phyloP scores from a whole-genome alignment of 352 stramenopile species.

The Phytophthora hibernalis region DNA sequence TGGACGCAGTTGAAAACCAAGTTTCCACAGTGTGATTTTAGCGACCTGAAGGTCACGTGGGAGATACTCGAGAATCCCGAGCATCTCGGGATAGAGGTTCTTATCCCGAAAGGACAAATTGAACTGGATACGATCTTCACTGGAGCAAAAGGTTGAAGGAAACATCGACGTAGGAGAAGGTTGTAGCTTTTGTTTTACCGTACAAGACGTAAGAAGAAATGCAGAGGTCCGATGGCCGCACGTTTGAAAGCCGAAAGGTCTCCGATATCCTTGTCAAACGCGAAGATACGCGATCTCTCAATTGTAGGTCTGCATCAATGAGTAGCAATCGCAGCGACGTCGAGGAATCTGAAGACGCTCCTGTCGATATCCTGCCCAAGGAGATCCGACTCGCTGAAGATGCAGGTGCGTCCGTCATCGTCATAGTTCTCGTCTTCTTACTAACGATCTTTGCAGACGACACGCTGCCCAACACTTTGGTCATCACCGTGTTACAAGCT shows the following conservation, averaged over 20 bases:
- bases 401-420: conserved; percentile 20
- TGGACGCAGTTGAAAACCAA: neutral
- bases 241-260: conserved; percentile 22
- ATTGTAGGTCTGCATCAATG: conserved; percentile 7
- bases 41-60: conserved; percentile 6
- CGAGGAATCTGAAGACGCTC: conserved; percentile 36
- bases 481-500: conserved; percentile 77
- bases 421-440: neutral
- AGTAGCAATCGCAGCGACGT: neutral
- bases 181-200: too few species aligned
- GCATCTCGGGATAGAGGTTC: too few species aligned
- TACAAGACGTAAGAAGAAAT: too few species aligned
- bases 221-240: neutral
- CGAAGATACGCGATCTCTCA: conserved; percentile 23
- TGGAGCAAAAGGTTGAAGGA: too few species aligned
- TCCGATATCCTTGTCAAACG: conserved; percentile 23
- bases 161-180: too few species aligned
- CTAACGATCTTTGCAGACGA: conserved; percentile 38
- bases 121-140: too few species aligned
- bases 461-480: conserved; percentile 73
- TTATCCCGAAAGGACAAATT: too few species aligned
- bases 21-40: conserved; percentile 29
- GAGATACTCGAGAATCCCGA: too few species aligned
- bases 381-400: conserved; percentile 63
- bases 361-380: conserved; percentile 66